These are phyloP conservation scores for Colletotrichum sp. DNA, from an alignment of 2,329 filamentous ascomycete genomes.

Conservation along the genomic window DNA sequence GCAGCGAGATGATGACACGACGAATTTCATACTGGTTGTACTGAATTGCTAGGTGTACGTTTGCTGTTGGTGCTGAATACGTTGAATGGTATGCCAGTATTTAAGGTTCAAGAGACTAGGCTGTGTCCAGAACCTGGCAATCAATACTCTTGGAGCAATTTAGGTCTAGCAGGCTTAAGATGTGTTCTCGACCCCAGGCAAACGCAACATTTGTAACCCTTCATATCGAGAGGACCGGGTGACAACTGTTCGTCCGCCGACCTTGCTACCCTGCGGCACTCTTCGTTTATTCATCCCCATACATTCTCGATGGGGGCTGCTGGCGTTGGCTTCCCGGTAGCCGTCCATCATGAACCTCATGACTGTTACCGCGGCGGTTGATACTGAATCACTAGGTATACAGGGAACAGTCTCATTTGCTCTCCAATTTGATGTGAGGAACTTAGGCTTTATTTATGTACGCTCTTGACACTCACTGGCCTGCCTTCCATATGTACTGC, in stretches of 20 bases:
- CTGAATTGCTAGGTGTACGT: fast-evolving
- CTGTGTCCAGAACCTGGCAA: not conserved
- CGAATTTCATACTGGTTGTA: not conserved
- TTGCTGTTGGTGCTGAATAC: not conserved
- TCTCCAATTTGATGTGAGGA: not conserved
- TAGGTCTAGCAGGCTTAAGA: too few relatives aligned
- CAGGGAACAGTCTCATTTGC: not conserved
- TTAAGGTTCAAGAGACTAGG: not conserved
- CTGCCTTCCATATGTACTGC: not conserved
- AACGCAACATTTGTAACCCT: too few relatives aligned
- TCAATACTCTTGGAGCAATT: too few relatives aligned
- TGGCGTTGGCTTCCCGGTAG: not conserved
- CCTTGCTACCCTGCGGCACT: not conserved
- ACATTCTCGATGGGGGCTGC: not conserved
- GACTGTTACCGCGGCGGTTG: not conserved
- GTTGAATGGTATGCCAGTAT: not conserved
- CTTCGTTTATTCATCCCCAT: not conserved
- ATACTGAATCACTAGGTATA: too few relatives aligned
- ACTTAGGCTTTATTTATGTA: not conserved
- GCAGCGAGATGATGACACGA: not conserved
- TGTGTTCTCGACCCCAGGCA: too few relatives aligned
- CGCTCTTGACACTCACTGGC: not conserved
- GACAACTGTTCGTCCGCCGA: too few relatives aligned
- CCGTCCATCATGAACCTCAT: fast-evolving
- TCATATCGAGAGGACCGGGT: too few relatives aligned